phyloP scores from a whole-genome alignment of 495 filamentous ascomycete genomes.

The Ramalina peruviana region DNA sequence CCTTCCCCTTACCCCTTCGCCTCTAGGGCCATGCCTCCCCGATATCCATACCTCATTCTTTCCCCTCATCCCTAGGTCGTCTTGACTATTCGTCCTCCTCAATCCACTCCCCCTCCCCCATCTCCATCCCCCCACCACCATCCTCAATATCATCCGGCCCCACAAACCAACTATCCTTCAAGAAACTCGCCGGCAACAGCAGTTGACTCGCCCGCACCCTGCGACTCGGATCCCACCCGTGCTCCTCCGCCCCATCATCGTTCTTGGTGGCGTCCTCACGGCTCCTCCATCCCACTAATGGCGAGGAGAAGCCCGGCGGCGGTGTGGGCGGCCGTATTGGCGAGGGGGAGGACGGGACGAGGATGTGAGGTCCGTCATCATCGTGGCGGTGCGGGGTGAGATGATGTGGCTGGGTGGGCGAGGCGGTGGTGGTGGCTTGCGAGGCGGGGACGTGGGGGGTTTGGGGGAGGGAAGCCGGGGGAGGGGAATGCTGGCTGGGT shows the following conservation, averaged over 20 bases:
- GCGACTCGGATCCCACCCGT: constrained; percentile 11
- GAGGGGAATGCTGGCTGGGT: neutral
- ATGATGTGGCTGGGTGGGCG: constrained; percentile 6
- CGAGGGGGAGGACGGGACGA: neutral
- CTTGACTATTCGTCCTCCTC: neutral
- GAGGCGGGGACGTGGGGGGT: constrained; percentile 11
- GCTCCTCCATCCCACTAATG: neutral
- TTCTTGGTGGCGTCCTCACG: no score
- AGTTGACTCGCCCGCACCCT: constrained; percentile 27
- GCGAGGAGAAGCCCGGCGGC: constrained; percentile 6
- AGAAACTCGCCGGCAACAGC: constrained; percentile 39
- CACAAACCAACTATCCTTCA: constrained; percentile 30
- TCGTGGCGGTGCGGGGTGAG: neutral
- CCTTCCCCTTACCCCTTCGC: no score
- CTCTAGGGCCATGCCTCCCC: no score
- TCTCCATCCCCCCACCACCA: constrained; percentile 28
- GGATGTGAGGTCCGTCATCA: neutral
- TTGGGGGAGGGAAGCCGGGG: neutral
- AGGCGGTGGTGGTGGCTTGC: constrained; percentile 19
- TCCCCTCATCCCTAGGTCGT: no score
- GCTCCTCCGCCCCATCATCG: constrained; percentile 2
- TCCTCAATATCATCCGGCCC: constrained; percentile 25
- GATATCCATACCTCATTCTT: no score
- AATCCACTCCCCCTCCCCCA: constrained; percentile 29
- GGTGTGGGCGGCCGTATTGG: neutral